phyloP scores from a whole-genome alignment of 176 grass and related monocot genomes.

The Aegilops tauschii region DNA sequence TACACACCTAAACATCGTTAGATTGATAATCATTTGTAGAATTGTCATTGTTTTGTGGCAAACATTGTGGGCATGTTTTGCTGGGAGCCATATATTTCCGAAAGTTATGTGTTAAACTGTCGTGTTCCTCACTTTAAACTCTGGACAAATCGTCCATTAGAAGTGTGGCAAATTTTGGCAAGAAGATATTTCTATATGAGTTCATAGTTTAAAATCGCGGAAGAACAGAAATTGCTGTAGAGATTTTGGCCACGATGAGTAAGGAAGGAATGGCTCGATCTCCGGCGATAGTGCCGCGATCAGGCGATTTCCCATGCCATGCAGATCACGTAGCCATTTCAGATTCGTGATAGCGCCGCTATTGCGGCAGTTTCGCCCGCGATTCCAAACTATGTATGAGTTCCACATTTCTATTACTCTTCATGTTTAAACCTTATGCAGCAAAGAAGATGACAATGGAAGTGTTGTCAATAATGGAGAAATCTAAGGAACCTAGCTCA shows the following conservation, averaged over 20 bases:
- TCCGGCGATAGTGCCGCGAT: too few relatives aligned
- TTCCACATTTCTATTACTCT: too few relatives aligned
- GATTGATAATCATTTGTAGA: background rate
- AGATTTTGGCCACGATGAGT: too few relatives aligned
- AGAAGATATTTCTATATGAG: background rate
- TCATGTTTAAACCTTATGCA: constrained; percentile 26
- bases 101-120: background rate
- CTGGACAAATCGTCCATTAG: background rate
- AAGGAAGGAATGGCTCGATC: too few relatives aligned
- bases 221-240: too few relatives aligned
- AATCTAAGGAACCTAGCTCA: constrained; percentile 14
- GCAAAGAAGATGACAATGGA: constrained; percentile 28
- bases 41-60: background rate
- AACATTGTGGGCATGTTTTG: background rate
- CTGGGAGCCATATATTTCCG: background rate
- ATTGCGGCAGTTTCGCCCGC: too few relatives aligned
- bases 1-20: background rate
- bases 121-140: background rate
- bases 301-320: too few relatives aligned
- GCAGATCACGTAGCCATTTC: too few relatives aligned
- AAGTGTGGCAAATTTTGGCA: background rate
- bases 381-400: too few relatives aligned
- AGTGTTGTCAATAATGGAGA: constrained; percentile 27
- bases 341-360: too few relatives aligned
- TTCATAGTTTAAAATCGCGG: too few relatives aligned